phyloP scores from a whole-genome alignment of 768 basidiomycete species.

The Lactarius indigo region DNA sequence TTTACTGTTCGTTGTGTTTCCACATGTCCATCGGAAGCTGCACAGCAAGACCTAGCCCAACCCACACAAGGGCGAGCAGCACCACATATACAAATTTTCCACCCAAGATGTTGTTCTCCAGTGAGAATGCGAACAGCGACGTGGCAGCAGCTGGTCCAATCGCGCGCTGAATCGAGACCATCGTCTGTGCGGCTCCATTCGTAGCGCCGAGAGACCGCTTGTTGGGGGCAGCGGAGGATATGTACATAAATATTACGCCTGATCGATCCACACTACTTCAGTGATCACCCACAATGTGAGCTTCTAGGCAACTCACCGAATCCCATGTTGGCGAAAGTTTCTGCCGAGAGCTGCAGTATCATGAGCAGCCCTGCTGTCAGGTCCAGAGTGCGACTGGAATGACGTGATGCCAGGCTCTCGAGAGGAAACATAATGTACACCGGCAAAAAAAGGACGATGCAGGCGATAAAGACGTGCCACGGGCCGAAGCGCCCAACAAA shows the following conservation, averaged over 20 bases:
- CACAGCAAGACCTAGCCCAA: neutral
- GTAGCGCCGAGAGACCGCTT: conserved; percentile 62
- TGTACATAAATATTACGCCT: conserved; percentile 73
- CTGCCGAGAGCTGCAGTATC: conserved; percentile 8
- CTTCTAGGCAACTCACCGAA: conserved; percentile 5
- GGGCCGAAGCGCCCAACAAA: conserved; percentile 37
- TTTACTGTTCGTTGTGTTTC: neutral
- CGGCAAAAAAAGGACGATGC: conserved; percentile 29
- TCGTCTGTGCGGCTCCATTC: conserved; percentile 48
- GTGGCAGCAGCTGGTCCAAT: conserved; percentile 57
- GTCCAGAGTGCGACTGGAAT: neutral
- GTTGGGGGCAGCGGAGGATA: conserved; percentile 62
- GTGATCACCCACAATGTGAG: neutral
- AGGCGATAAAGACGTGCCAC: conserved; percentile 32
- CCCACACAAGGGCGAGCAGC: neutral
- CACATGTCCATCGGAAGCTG: conserved; percentile 13
- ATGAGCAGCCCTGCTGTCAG: neutral
- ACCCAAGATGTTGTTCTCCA: conserved; percentile 43
- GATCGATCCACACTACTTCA: conserved; percentile 18
- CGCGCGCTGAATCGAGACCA: conserved; percentile 38
- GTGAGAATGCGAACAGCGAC: conserved; percentile 64
- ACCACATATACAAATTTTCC: conserved; percentile 33
- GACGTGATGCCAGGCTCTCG: conserved; percentile 5
- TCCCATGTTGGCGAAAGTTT: conserved; percentile 8
- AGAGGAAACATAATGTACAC: conserved; percentile 32